phyloP scores from a whole-genome alignment of 1,284 basidiomycete species.

The Pseudomicrostroma phylloplanum region DNA sequence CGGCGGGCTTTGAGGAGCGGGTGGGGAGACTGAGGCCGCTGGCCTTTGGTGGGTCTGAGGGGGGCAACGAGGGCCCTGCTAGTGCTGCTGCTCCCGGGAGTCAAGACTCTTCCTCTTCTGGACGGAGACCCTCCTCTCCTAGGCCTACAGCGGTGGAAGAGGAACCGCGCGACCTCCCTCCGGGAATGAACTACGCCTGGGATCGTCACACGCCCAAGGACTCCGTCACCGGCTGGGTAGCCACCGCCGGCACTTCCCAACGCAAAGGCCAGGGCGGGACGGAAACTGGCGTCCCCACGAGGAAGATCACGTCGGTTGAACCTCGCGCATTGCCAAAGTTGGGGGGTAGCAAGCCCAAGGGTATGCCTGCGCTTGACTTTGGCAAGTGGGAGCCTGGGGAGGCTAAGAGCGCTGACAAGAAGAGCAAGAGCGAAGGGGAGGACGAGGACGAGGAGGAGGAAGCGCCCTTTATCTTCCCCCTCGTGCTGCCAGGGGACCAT shows the following conservation, averaged over 20 bases:
- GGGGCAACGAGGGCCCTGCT: no score
- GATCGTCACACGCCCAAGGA: conserved; percentile 18
- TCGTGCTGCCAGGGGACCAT: conserved; percentile 38
- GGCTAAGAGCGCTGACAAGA: conserved; percentile 65
- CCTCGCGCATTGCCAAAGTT: conserved; percentile 24
- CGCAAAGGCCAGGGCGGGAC: neutral
- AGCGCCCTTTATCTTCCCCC: conserved; percentile 35
- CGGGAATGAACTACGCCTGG: conserved; percentile 32
- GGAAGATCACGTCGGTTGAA: conserved; percentile 30
- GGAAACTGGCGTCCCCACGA: neutral
- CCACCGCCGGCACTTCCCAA: neutral
- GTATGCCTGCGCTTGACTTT: conserved; percentile 84
- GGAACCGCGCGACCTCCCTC: conserved; percentile 23
- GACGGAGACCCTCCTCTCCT: neutral
- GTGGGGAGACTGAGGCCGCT: conserved; percentile 19
- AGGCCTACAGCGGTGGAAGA: conserved; percentile 28
- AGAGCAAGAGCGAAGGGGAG: conserved; percentile 56
- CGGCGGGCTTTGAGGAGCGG: neutral
- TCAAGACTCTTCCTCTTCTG: neutral
- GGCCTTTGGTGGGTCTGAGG: conserved; percentile 20
- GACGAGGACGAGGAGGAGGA: conserved; percentile 11
- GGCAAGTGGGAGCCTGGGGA: conserved; percentile 72
- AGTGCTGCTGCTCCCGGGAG: no score
- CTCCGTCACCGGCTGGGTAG: neutral
- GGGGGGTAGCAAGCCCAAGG: conserved; percentile 10